These are phyloP conservation scores for Pseudocercospora pini-densiflorae DNA, from an alignment of 2,329 filamentous ascomycete genomes.

Conservation along the genomic window DNA sequence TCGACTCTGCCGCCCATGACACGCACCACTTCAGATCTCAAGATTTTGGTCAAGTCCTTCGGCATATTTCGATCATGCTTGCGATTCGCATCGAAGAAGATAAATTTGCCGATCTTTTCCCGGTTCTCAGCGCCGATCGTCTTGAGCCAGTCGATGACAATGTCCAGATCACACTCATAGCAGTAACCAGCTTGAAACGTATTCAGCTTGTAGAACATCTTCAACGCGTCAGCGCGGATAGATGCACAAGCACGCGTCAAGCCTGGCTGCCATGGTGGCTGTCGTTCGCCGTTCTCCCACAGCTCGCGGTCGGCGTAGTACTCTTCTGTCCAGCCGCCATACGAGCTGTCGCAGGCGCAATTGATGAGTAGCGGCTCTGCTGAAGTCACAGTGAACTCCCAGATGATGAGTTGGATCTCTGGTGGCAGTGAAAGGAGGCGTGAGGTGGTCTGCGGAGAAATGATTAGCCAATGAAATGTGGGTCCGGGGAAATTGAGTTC, in stretches of 20 bases:
- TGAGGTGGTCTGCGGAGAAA: not conserved
- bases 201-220: slow-evolving; percentile 33
- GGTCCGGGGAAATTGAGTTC: not conserved
- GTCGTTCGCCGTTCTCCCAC: slow-evolving; percentile 24
- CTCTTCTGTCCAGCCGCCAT: slow-evolving; percentile 20
- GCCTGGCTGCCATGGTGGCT: slow-evolving; percentile 27
- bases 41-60: slow-evolving; percentile 24
- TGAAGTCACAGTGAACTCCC: slow-evolving; percentile 29
- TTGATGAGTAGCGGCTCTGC: slow-evolving; percentile 29
- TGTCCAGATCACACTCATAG: slow-evolving; percentile 23
- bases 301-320: slow-evolving; percentile 23
- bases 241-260: slow-evolving; percentile 26
- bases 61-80: slow-evolving; percentile 21
- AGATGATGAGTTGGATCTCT: slow-evolving; percentile 29
- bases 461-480: not conserved
- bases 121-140: slow-evolving; percentile 27
- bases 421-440: slow-evolving; percentile 21
- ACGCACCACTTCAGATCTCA: slow-evolving; percentile 17
- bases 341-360: slow-evolving; percentile 30
- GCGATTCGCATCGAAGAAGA: slow-evolving; percentile 25
- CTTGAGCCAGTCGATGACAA: slow-evolving; percentile 24
- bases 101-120: slow-evolving; percentile 20
- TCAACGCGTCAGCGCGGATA: slow-evolving; percentile 29
- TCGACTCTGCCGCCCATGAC: slow-evolving; percentile 22
- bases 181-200: slow-evolving; percentile 31